These are phyloP conservation scores for Globisporangium viniferum DNA, from an alignment of 352 stramenopile genomes.

Conservation along the genomic window DNA sequence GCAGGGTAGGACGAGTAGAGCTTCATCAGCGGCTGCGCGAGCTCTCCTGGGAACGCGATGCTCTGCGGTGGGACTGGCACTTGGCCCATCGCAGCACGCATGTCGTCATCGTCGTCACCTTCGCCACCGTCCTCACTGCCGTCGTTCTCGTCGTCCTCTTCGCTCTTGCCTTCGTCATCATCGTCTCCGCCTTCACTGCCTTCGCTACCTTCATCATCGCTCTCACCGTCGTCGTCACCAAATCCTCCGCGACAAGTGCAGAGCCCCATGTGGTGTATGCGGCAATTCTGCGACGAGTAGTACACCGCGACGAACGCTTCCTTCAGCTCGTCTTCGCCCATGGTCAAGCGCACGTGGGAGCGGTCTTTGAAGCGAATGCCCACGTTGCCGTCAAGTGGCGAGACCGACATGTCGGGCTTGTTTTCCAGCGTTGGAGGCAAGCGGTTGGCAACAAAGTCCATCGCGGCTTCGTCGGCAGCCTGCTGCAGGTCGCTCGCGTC, in stretches of 20 bases:
- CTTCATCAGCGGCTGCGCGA: constrained; percentile 64
- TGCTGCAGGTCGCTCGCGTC: constrained; percentile 54
- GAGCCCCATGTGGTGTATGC: constrained; percentile 78
- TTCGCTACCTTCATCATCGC: constrained; percentile 23
- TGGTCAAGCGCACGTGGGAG: constrained; percentile 61
- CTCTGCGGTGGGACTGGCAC: constrained; percentile 46
- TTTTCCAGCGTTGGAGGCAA: constrained; percentile 40
- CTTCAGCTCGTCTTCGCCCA: constrained; percentile 58
- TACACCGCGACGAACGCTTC: constrained; percentile 66
- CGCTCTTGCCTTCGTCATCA: constrained; percentile 25
- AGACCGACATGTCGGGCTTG: constrained; percentile 9
- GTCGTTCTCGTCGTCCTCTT: constrained; percentile 21
- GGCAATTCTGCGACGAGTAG: constrained; percentile 74
- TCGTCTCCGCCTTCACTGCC: constrained; percentile 18
- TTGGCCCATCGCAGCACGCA: constrained; percentile 28
- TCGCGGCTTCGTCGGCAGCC: constrained; percentile 67
- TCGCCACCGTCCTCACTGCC: constrained; percentile 25
- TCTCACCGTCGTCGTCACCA: constrained; percentile 22
- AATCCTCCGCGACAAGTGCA: constrained; percentile 54
- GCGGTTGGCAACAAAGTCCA: constrained; percentile 76
- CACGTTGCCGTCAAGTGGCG: constrained; percentile 41
- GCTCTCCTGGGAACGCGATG: constrained; percentile 61
- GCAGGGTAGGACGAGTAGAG: constrained; percentile 52
- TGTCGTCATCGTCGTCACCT: constrained; percentile 27
- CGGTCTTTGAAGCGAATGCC: constrained; percentile 64